Evolutionary conservation across 2,329 filamentous ascomycete species (phyloP).

Genomic region (Claviceps cyperi): DNA sequence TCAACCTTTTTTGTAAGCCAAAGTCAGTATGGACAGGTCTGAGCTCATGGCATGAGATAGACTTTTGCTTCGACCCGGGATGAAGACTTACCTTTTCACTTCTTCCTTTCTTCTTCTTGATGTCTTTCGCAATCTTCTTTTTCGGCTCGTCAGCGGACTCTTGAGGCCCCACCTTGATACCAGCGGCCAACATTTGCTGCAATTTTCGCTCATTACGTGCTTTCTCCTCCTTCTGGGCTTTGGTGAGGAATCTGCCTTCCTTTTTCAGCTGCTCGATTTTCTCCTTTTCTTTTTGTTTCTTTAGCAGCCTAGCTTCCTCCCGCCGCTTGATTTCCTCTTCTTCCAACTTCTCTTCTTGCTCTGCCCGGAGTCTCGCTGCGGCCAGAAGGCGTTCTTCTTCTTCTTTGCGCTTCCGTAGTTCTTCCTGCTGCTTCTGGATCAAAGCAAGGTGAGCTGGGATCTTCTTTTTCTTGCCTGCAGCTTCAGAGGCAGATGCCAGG

Average conservation of each 20-base stretch:
- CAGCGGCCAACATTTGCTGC: conserved; percentile 72
- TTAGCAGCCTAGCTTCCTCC: conserved; percentile 60
- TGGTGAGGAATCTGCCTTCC: conserved; percentile 74
- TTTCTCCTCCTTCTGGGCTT: conserved; percentile 73
- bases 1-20: conserved; percentile 32
- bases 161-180: conserved; percentile 54
- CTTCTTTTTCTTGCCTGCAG: conserved; percentile 75
- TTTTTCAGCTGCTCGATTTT: conserved; percentile 78
- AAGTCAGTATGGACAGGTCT: conserved; percentile 1
- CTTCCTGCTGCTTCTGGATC: conserved; percentile 73
- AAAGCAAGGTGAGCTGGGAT: conserved; percentile 57
- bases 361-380: conserved; percentile 50
- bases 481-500: conserved; percentile 26
- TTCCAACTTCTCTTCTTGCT: conserved; percentile 48
- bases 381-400: conserved; percentile 46
- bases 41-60: background rate
- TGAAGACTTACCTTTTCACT: conserved; percentile 34
- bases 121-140: conserved; percentile 64
- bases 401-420: conserved; percentile 50
- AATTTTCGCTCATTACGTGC: conserved; percentile 64
- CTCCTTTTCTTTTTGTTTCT: conserved; percentile 79
- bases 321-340: conserved; percentile 55
- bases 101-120: conserved; percentile 63
- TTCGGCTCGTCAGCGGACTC: conserved; percentile 47
- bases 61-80: background rate